Evolutionary conservation across 352 stramenopile species (phyloP).

Genomic region (Elongisporangium anandrum): DNA sequence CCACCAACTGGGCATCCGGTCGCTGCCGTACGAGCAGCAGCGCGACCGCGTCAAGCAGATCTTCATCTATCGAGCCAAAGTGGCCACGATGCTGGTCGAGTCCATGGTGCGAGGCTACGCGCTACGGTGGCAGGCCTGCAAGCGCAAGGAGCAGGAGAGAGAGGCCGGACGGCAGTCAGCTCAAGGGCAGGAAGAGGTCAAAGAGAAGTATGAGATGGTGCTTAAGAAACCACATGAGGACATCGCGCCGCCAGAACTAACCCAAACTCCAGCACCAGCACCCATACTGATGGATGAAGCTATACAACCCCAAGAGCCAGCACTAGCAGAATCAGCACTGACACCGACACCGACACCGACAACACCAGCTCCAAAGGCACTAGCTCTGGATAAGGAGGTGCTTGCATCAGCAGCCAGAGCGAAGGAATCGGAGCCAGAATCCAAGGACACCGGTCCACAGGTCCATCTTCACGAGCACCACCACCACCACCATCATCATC

Average conservation of each 20-base stretch:
- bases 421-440: constrained; percentile 1
- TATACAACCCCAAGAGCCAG: too few relatives aligned
- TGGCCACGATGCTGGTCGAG: constrained; percentile 74
- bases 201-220: too few relatives aligned
- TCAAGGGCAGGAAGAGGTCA: background rate
- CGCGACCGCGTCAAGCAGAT: constrained; percentile 81
- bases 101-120: constrained; percentile 61
- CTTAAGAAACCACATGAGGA: background rate
- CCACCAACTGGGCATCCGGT: constrained; percentile 75
- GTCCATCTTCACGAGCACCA: constrained; percentile 8
- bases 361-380: background rate
- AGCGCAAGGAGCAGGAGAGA: background rate
- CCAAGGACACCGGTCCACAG: constrained; percentile 1
- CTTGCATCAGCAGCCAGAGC: constrained; percentile 1
- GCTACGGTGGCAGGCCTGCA: constrained; percentile 36
- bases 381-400: constrained; percentile 16
- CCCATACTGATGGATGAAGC: background rate
- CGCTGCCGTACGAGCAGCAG: constrained; percentile 75
- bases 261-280: background rate
- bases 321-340: too few relatives aligned
- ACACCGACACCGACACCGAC: too few relatives aligned
- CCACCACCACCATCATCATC: constrained; percentile 10
- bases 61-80: constrained; percentile 75
- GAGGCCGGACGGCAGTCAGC: background rate
- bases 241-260: background rate